These are phyloP conservation scores for Themeda triandra DNA, from an alignment of 176 grass and related monocot genomes.

Conservation along the genomic window DNA sequence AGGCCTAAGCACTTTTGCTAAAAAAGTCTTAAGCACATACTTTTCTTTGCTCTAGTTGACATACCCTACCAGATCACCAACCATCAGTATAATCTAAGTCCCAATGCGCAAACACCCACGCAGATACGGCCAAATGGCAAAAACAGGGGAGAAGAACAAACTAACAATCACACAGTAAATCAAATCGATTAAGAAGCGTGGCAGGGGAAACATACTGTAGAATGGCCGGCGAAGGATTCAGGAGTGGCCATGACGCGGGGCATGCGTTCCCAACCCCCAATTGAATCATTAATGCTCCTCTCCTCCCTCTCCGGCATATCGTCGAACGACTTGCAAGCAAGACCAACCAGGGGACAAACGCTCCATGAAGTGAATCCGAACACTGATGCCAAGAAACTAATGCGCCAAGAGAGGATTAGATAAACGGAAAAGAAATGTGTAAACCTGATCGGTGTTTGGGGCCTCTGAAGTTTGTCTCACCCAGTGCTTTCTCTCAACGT, in stretches of 20 bases:
- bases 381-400: not conserved
- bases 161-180: not conserved
- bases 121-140: too few relatives aligned
- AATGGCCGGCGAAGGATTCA: not conserved
- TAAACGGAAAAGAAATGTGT: not conserved
- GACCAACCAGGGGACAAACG: not conserved
- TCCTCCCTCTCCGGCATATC: not conserved
- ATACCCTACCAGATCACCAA: too few relatives aligned
- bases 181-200: not conserved
- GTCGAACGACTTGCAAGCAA: not conserved
- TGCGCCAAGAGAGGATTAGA: not conserved
- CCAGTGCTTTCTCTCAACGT: too few relatives aligned
- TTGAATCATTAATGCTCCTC: not conserved
- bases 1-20: too few relatives aligned
- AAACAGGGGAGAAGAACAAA: not conserved
- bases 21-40: too few relatives aligned
- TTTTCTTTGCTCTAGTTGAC: too few relatives aligned
- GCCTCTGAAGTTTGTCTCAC: too few relatives aligned
- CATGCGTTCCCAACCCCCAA: not conserved
- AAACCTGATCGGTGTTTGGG: not conserved
- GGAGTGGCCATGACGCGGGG: not conserved
- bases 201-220: not conserved
- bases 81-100: not conserved
- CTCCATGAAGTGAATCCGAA: not conserved
- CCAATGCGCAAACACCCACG: too few relatives aligned